Conservation (phyloP, 2,329 filamentous ascomycete species). For the Thielaviopsis musarum region DNA sequence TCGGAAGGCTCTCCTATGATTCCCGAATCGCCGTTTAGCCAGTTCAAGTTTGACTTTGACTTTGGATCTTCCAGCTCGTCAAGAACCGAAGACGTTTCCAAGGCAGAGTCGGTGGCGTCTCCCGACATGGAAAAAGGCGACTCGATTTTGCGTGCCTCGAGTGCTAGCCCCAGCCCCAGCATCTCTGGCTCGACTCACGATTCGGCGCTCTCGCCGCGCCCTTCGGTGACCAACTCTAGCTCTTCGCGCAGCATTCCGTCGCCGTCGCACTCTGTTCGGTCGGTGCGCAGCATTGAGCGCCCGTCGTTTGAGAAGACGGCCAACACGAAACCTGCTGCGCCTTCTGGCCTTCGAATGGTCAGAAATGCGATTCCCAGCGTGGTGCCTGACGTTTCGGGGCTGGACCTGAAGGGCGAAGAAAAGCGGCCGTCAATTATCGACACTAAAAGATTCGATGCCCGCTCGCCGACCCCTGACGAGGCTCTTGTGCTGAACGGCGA, state of each 20-base stretch:
- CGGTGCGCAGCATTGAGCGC: constrained; percentile 8
- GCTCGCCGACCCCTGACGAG: constrained; percentile 7
- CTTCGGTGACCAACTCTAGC: constrained; percentile 6
- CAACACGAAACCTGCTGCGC: constrained; percentile 7
- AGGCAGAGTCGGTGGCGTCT: background rate
- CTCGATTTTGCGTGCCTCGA: constrained; percentile 4
- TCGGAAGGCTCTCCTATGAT: background rate
- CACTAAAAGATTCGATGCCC: background rate
- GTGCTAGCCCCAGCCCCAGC: constrained; percentile 6
- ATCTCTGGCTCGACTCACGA: constrained; percentile 1
- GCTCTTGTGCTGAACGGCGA: constrained; percentile 18
- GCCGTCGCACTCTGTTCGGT: constrained; percentile 8
- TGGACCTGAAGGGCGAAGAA: background rate
- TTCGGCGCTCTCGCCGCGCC: constrained; percentile 6
- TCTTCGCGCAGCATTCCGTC: constrained; percentile 9
- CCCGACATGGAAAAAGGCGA: background rate
- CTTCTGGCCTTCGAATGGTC: constrained; percentile 9
- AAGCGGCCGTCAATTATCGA: constrained; percentile 1
- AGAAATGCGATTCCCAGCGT: constrained; percentile 8
- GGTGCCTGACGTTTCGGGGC: constrained; percentile 1
- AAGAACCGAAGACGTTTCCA: background rate
- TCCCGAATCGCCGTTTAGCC: constrained; percentile 10
- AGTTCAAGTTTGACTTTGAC: constrained; percentile 12
- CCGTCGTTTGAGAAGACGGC: constrained; percentile 9
- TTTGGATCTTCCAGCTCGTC: background rate